Conservation (phyloP, 2,329 filamentous ascomycete genomes). For the Blastomyces gilchristii region DNA sequence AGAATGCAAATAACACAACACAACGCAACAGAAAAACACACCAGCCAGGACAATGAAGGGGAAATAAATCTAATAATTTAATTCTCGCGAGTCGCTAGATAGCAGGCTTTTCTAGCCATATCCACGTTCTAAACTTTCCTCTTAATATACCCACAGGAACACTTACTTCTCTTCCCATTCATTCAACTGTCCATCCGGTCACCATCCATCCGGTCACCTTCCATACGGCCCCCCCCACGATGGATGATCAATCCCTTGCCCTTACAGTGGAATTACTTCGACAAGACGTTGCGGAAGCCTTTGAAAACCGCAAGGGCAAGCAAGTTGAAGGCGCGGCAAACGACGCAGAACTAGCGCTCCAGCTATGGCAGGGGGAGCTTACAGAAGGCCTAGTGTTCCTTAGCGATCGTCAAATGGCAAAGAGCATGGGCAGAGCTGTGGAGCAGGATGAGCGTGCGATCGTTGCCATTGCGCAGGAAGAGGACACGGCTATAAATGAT, state of each 20-base stretch:
- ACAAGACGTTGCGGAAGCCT: neutral
- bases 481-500: constrained; percentile 1
- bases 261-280: neutral
- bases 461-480: neutral
- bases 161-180: too few relatives aligned
- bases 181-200: too few relatives aligned
- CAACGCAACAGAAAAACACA: neutral
- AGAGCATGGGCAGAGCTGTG: constrained; percentile 1
- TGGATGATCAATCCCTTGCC: neutral
- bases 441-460: neutral
- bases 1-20: neutral
- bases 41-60: neutral
- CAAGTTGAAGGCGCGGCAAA: neutral
- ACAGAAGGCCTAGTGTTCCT: neutral
- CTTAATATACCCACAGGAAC: too few relatives aligned
- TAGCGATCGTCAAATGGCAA: neutral
- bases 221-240: neutral
- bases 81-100: neutral
- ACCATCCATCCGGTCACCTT: neutral
- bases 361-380: constrained; percentile 1
- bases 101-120: too few relatives aligned
- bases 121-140: too few relatives aligned
- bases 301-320: constrained; percentile 1
- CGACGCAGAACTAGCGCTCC: constrained; percentile 3
- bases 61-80: neutral